Percentiles rank a stretch among this genome's conserved stretches.
Conservation (phyloP, 768 basidiomycete species). For the Steccherinum ochraceum region DNA sequence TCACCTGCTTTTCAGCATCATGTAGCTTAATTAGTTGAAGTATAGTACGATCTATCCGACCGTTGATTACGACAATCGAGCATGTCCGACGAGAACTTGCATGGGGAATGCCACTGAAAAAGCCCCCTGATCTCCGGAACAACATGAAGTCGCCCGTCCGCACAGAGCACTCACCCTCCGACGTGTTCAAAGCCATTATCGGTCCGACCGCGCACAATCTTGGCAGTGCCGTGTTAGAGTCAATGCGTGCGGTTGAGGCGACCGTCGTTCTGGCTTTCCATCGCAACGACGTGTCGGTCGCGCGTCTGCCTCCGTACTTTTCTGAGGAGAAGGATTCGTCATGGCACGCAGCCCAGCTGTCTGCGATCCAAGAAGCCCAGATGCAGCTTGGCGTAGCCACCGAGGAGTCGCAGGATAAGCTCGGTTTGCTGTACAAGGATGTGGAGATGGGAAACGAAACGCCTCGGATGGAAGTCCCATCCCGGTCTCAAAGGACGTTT, state of each 20-base stretch:
- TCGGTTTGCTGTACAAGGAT: constrained; percentile 27
- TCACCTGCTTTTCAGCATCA: neutral
- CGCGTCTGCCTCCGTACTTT: too few relatives aligned
- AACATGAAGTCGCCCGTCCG: neutral
- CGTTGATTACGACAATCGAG: constrained; percentile 37
- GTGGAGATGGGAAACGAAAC: constrained; percentile 21
- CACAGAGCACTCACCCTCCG: neutral
- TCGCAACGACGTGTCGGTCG: too few relatives aligned
- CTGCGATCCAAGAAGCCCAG: constrained; percentile 10
- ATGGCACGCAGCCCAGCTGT: constrained; percentile 4
- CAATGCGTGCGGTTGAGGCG: constrained; percentile 29
- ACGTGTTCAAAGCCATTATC: constrained; percentile 22
- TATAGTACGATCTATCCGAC: constrained; percentile 35
- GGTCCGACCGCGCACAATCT: constrained; percentile 20
- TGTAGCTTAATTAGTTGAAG: constrained; percentile 3
- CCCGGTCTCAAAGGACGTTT: constrained; percentile 23
- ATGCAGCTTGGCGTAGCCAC: constrained; percentile 17
- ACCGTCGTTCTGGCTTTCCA: constrained; percentile 26
- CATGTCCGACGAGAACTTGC: constrained; percentile 40
- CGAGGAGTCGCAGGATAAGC: constrained; percentile 23
- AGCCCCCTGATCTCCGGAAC: neutral
- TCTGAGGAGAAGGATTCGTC: too few relatives aligned
- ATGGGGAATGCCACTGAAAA: constrained; percentile 29
- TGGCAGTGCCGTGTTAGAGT: constrained; percentile 27
- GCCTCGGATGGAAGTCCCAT: constrained; percentile 10